Evolutionary conservation across 371 early-diverging fungal genomes (phyloP).

Genomic region (Mortierella sp.): DNA sequence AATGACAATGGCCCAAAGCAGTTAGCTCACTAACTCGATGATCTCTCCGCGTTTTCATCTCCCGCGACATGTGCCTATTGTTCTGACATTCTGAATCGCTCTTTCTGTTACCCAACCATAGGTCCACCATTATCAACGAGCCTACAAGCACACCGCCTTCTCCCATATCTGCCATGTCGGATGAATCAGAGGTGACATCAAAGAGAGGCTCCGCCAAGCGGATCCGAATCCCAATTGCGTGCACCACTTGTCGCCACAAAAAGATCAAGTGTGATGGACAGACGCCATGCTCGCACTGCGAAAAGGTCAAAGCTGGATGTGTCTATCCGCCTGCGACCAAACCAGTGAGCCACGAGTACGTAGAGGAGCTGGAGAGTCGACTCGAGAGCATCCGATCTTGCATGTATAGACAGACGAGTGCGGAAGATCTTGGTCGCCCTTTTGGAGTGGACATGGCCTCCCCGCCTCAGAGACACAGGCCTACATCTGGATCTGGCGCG

Average conservation of each 20-base stretch:
- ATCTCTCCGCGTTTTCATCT: too few species aligned
- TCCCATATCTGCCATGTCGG: slow-evolving; percentile 7
- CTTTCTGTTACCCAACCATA: too few species aligned
- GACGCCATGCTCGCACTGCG: slow-evolving; percentile 69
- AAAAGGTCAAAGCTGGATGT: slow-evolving; percentile 58
- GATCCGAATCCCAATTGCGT: slow-evolving; percentile 69
- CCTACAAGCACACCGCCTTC: too few species aligned
- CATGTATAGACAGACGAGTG: slow-evolving; percentile 17
- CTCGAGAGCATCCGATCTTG: slow-evolving; percentile 38
- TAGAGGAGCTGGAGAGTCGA: slow-evolving; percentile 44
- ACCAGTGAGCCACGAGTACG: slow-evolving; percentile 48
- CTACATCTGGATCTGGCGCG: not conserved
- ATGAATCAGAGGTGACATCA: not conserved
- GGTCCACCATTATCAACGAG: too few species aligned
- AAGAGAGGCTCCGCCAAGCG: slow-evolving; percentile 55
- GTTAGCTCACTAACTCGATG: too few species aligned
- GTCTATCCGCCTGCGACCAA: slow-evolving; percentile 57
- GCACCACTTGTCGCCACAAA: slow-evolving; percentile 66
- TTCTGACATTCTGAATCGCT: too few species aligned
- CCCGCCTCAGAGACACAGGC: not conserved
- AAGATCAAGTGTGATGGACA: slow-evolving; percentile 73
- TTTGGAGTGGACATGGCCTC: too few species aligned
- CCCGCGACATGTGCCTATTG: too few species aligned
- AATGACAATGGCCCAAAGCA: too few species aligned
- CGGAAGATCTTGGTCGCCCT: too few species aligned